phyloP scores from a whole-genome alignment of 2,329 filamentous ascomycete species.

The Chaetomium olivaceum region DNA sequence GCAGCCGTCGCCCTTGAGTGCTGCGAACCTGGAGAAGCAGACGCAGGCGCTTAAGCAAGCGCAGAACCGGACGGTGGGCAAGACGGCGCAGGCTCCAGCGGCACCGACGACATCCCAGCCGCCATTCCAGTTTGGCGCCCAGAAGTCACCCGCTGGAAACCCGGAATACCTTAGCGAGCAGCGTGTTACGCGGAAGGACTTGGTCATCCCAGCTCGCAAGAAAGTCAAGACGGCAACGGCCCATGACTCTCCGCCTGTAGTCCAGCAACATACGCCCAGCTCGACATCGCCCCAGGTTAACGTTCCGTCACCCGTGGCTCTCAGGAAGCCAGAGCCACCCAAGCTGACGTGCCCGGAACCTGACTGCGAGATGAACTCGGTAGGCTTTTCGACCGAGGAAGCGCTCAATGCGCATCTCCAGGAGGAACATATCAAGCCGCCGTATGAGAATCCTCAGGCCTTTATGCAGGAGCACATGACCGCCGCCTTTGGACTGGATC shows the following conservation, averaged over 20 bases:
- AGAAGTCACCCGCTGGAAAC: slow-evolving; percentile 59
- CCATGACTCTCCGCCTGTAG: slow-evolving; percentile 41
- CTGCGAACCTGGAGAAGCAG: slow-evolving; percentile 55
- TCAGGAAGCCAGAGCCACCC: slow-evolving; percentile 40
- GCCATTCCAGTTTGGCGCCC: slow-evolving; percentile 56
- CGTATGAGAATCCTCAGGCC: slow-evolving; percentile 55
- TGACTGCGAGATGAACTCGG: slow-evolving; percentile 53
- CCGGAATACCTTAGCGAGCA: slow-evolving; percentile 56
- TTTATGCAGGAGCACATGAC: slow-evolving; percentile 55
- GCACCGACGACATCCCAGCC: slow-evolving; percentile 60
- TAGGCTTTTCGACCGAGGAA: slow-evolving; percentile 57
- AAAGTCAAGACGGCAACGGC: slow-evolving; percentile 51
- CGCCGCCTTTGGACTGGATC: slow-evolving; percentile 52
- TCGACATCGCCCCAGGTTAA: slow-evolving; percentile 52
- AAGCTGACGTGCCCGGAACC: slow-evolving; percentile 51
- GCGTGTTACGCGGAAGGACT: slow-evolving; percentile 53
- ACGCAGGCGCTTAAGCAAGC: slow-evolving; percentile 50
- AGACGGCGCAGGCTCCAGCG: slow-evolving; percentile 52
- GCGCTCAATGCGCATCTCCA: slow-evolving; percentile 54
- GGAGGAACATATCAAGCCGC: slow-evolving; percentile 62
- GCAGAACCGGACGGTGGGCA: slow-evolving; percentile 48
- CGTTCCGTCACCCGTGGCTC: slow-evolving; percentile 49
- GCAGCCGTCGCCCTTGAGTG: slow-evolving; percentile 42
- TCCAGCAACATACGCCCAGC: slow-evolving; percentile 43
- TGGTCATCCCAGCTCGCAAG: slow-evolving; percentile 58